Evolutionary conservation across 257 asterid species (phyloP).

Genomic region (Ehretia macrophylla): DNA sequence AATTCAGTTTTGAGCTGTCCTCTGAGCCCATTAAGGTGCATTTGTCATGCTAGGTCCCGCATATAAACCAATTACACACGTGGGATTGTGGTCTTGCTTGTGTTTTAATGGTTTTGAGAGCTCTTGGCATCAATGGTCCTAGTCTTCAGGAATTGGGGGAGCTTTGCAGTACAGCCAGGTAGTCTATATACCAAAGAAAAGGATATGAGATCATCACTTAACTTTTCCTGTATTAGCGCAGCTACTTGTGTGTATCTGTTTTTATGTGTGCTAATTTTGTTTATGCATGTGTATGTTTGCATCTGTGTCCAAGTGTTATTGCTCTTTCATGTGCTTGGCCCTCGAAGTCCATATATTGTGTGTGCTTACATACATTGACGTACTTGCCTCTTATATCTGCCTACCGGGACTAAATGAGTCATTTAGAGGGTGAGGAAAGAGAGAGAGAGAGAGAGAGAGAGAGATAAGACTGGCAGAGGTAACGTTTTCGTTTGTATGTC

Average conservation of each 20-base stretch:
- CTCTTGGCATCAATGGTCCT: conserved; percentile 47
- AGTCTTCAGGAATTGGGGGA: conserved; percentile 53
- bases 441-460: no score
- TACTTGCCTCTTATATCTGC: no score
- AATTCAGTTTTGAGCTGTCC: neutral
- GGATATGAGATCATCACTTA: neutral
- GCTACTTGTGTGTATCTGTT: neutral
- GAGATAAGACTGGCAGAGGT: no score
- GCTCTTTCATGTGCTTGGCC: no score
- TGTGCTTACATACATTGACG: no score
- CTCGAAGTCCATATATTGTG: no score
- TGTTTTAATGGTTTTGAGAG: conserved; percentile 75
- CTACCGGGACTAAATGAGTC: no score
- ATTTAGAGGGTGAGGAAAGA: no score
- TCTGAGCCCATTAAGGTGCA: conserved; percentile 4
- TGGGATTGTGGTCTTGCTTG: conserved; percentile 99
- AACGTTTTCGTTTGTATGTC: no score
- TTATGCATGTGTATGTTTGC: no score
- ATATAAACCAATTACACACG: conserved; percentile 63
- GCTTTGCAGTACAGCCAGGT: conserved; percentile 84
- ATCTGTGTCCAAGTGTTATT: no score
- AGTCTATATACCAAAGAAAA: conserved; percentile 2
- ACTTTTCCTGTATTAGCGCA: neutral
- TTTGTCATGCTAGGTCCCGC: conserved; percentile 62
- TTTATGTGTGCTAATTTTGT: no score